A percentile compares a stretch with the other conserved stretches of the same genome.
Evolutionary conservation across 805 yeast species (phyloP).

Genomic region (Cyberlindnera saturnus): DNA sequence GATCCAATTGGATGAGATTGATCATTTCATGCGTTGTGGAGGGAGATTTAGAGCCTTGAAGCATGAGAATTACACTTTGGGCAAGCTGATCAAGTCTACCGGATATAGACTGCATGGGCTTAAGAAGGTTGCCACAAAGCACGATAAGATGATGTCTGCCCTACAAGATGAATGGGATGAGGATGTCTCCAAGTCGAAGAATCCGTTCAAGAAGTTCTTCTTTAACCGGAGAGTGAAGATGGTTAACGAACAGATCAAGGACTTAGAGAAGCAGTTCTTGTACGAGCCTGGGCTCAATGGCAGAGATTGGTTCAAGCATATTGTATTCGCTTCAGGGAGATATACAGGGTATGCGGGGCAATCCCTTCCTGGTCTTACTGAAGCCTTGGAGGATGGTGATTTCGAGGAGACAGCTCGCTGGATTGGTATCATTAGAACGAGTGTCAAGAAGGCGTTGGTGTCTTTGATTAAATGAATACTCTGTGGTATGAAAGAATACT

Average conservation of each 20-base stretch:
- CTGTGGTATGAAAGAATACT: too few species aligned
- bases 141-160: constrained; percentile 20
- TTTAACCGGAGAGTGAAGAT: constrained; percentile 21
- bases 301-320: constrained; percentile 50
- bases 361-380: constrained; percentile 45
- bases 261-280: constrained; percentile 40
- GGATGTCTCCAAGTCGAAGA: constrained; percentile 22
- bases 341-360: constrained; percentile 53
- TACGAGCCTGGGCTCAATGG: constrained; percentile 38
- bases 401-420: constrained; percentile 25
- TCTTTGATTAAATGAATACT: not conserved
- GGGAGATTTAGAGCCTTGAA: constrained; percentile 4
- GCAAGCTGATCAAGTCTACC: constrained; percentile 25
- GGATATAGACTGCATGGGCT: constrained; percentile 23
- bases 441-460: constrained; percentile 7
- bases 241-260: constrained; percentile 32
- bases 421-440: constrained; percentile 19
- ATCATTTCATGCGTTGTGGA: constrained; percentile 8
- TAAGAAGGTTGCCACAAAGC: constrained; percentile 16
- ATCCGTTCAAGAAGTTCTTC: constrained; percentile 26
- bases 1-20: constrained; percentile 8
- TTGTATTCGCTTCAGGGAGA: constrained; percentile 47
- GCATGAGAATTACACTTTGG: constrained; percentile 16
- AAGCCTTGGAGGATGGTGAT: constrained; percentile 44
- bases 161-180: constrained; percentile 25